Base-by-base conservation (phyloP, 192 early-diverging fungal genomes). In the Phycomyces blakesleeanus region DNA sequence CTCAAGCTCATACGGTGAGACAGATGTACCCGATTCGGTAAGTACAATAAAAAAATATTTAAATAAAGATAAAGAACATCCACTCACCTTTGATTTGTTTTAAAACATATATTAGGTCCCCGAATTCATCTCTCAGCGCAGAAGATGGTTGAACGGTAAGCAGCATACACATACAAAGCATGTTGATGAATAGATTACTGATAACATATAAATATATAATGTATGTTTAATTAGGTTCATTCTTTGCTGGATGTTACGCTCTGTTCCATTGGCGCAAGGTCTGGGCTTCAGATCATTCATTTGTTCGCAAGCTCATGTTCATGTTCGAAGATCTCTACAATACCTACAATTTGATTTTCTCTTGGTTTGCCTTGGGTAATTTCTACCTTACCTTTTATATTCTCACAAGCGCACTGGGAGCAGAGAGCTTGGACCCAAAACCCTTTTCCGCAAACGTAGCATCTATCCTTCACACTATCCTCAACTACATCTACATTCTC, bases 341-440 rank as follows among this genome's bases (percentile, higher is more conserved):
- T 55, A 76, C 85, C 34, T 83, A 95, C 73, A 86, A 85, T 66
- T 69, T 93, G 64, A 68, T 94, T 26, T 96, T 98, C 77, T 88
- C 85, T 64, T 97, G 95, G 95, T 96, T 97, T 76, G 85, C 87
- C 6, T 71, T 76, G 69, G 89, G 80, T 54, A 91, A 89, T 67
- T 88, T 88, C 71, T 89, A 85, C 49, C 58, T 84, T 34, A 80
- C 81, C 12, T 82, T 81, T 51, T 78, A 71, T 57, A 82, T 82
- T 58, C 64, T 82, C 34, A 78, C 80, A 20, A 66, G 69, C 26
- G 76, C 80, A 0, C 44, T 82, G n/a, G 64, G 66, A 11, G 52
- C 63, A 0, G 55, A 57, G 10, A 54, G 26, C 21, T 50, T 65
- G 7, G 41, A 11, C 16, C 47, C 44, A 27, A 62, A 61, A 59